Evolutionary conservation across 2,329 filamentous ascomycete genomes (phyloP).

Genomic region (Penicillium sp.): DNA sequence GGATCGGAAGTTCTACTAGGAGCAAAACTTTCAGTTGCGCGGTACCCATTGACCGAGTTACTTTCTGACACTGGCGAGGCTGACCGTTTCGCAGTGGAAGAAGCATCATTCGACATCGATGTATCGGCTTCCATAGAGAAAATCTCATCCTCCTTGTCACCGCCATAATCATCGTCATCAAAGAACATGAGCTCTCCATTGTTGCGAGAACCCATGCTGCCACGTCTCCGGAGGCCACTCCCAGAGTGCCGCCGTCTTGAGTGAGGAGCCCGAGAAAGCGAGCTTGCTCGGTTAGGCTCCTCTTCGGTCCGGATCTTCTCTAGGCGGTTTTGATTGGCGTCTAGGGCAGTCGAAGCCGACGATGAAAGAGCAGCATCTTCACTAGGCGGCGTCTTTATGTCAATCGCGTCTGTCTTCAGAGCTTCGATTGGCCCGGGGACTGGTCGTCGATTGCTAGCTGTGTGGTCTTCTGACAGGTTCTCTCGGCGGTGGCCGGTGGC

Average conservation of each 20-base stretch:
- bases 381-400: slow-evolving; percentile 25
- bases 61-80: slow-evolving; percentile 13
- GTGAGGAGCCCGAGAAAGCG: slow-evolving; percentile 29
- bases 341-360: slow-evolving; percentile 39
- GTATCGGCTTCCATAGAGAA: slow-evolving; percentile 64
- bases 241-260: slow-evolving; percentile 75
- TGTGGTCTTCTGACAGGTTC: slow-evolving; percentile 37
- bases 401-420: slow-evolving; percentile 25
- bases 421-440: slow-evolving; percentile 18
- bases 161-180: slow-evolving; percentile 82
- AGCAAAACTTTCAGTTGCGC: background rate
- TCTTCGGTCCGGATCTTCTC: slow-evolving; percentile 36
- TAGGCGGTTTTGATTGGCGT: slow-evolving; percentile 32
- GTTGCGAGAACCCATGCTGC: slow-evolving; percentile 65
- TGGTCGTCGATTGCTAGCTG: slow-evolving; percentile 21
- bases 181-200: slow-evolving; percentile 84
- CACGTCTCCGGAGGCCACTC: slow-evolving; percentile 73
- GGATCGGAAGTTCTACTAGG: slow-evolving; percentile 6
- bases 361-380: slow-evolving; percentile 36
- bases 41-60: background rate
- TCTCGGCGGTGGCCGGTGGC: slow-evolving; percentile 23
- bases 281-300: slow-evolving; percentile 46
- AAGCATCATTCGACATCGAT: slow-evolving; percentile 4
- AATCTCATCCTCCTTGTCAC: slow-evolving; percentile 69
- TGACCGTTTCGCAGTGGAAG: slow-evolving; percentile 8